Evolutionary conservation across 306 rosid species (phyloP).

Genomic region (Urtica urens): DNA sequence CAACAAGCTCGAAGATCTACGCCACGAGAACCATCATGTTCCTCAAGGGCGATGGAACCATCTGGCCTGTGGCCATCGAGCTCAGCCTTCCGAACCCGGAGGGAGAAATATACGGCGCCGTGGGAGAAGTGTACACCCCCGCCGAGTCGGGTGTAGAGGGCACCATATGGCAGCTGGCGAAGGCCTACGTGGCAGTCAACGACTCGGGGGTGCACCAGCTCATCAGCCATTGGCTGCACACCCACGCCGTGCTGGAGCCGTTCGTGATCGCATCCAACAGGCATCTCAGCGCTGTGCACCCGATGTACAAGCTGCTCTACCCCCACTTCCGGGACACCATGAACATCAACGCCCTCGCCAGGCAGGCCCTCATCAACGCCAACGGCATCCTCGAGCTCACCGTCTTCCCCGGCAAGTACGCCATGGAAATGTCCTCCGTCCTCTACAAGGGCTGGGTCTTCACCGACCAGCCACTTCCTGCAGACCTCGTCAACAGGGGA

Average conservation of each 20-base stretch:
- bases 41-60: constrained; percentile 52
- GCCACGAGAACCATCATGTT: constrained; percentile 48
- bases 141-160: constrained; percentile 39
- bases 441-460: constrained; percentile 33
- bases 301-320: constrained; percentile 29
- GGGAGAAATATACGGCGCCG: constrained; percentile 39
- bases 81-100: constrained; percentile 38
- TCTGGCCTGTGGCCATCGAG: constrained; percentile 62
- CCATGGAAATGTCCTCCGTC: constrained; percentile 33
- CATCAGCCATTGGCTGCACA: constrained; percentile 57
- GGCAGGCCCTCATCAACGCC: constrained; percentile 33
- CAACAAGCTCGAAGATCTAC: constrained; percentile 34
- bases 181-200: constrained; percentile 54
- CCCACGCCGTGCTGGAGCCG: constrained; percentile 73
- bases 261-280: constrained; percentile 39
- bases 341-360: constrained; percentile 36
- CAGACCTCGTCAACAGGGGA: constrained; percentile 29
- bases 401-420: constrained; percentile 26
- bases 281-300: constrained; percentile 35
- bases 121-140: constrained; percentile 39
- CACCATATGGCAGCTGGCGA: constrained; percentile 50
- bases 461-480: constrained; percentile 33
- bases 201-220: constrained; percentile 61
- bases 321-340: constrained; percentile 47
- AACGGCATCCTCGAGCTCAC: constrained; percentile 33